Evolutionary conservation across 176 grass and related monocot species (phyloP).

Genomic region (Hordeum vulgare): DNA sequence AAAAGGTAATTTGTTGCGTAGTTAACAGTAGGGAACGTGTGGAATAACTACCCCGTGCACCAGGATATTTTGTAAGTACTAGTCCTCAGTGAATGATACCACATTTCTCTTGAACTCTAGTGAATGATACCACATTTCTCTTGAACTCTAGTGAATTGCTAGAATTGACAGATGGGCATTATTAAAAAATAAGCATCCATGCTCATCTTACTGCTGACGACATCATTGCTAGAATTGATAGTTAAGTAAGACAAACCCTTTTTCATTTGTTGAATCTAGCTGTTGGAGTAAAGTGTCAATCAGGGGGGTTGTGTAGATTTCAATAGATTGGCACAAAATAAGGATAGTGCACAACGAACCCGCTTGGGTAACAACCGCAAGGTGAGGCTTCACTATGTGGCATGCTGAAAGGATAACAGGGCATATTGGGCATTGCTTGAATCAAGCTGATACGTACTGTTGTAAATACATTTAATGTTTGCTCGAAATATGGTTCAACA

Average conservation of each 20-base stretch:
- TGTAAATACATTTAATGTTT: too few species aligned
- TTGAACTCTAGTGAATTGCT: too few species aligned
- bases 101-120: too few species aligned
- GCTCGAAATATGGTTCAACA: too few species aligned
- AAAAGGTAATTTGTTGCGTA: not conserved
- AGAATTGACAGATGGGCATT: too few species aligned
- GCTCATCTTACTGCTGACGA: not conserved
- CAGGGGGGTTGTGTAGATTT: not conserved
- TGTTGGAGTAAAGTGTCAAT: constrained; percentile 12
- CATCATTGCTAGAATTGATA: not conserved
- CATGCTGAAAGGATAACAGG: too few species aligned
- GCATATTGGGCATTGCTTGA: too few species aligned
- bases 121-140: not conserved
- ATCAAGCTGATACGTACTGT: too few species aligned
- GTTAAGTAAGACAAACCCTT: not conserved
- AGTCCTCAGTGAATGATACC: not conserved
- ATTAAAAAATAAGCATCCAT: not conserved
- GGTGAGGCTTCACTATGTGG: not conserved
- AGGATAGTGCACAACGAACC: not conserved
- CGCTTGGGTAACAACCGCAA: not conserved
- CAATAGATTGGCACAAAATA: not conserved
- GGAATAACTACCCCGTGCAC: not conserved
- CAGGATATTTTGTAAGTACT: not conserved
- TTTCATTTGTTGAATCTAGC: not conserved
- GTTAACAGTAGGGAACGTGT: not conserved